These are phyloP conservation scores for Sporobolomyces pararoseus DNA, from an alignment of 768 basidiomycete genomes.

Conservation along the genomic window DNA sequence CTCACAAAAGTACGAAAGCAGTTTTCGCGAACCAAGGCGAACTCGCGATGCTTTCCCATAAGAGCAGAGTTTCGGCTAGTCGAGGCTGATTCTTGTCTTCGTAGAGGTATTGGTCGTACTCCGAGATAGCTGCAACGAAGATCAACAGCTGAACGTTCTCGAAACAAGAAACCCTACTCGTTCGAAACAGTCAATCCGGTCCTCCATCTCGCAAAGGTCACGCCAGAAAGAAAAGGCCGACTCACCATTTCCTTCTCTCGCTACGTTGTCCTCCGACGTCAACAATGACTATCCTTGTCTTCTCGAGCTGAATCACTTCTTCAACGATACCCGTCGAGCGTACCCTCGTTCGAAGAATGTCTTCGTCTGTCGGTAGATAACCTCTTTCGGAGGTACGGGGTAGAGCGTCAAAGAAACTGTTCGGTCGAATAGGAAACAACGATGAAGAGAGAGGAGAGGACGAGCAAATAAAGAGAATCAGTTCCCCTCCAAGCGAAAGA, in stretches of 20 bases:
- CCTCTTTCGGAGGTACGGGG: slow-evolving; percentile 49
- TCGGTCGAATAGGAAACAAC: background rate
- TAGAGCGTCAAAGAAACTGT: slow-evolving; percentile 57
- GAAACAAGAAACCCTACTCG: slow-evolving; percentile 71
- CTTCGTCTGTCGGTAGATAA: slow-evolving; percentile 89
- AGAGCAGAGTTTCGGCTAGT: slow-evolving; percentile 90
- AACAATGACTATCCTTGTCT: slow-evolving; percentile 54
- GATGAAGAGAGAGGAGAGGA: no score
- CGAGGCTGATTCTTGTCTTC: slow-evolving; percentile 58
- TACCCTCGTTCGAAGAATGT: slow-evolving; percentile 85
- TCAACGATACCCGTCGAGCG: slow-evolving; percentile 98
- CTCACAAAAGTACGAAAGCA: slow-evolving; percentile 62
- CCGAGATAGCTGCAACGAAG: slow-evolving; percentile 85
- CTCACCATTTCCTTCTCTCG: slow-evolving; percentile 77
- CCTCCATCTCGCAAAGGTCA: no score
- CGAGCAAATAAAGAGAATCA: no score
- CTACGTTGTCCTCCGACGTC: slow-evolving; percentile 85
- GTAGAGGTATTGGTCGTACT: slow-evolving; percentile 91
- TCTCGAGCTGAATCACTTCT: slow-evolving; percentile 85
- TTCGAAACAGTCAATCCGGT: no score
- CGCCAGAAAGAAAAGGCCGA: no score
- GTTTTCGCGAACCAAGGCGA: slow-evolving; percentile 80
- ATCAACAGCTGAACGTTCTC: slow-evolving; percentile 90
- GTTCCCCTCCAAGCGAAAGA: background rate
- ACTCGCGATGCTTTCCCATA: slow-evolving; percentile 56